Percentiles rank a stretch among this genome's conserved stretches.
phyloP scores from a whole-genome alignment of 305 asterid genomes.

The Caryopteris hybrid region DNA sequence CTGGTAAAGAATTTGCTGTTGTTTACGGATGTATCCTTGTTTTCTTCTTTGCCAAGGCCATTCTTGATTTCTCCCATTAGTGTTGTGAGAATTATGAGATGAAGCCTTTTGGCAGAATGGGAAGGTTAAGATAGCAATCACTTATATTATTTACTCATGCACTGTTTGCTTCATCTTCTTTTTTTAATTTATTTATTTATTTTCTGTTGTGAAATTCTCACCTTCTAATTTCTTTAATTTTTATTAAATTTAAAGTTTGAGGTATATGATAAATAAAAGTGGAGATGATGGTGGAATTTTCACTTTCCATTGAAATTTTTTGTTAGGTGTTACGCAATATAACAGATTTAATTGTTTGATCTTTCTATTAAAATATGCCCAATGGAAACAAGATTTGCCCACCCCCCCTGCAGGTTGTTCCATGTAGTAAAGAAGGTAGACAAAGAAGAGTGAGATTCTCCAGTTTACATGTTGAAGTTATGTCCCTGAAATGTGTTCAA shows the following conservation, averaged over 20 bases:
- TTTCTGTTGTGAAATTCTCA: too few relatives aligned
- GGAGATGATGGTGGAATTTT: not conserved
- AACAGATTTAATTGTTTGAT: not conserved
- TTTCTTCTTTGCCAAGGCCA: not conserved
- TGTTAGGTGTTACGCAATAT: not conserved
- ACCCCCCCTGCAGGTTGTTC: not conserved
- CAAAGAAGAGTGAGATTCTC: not conserved
- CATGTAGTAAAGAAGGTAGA: not conserved
- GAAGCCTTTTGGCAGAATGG: not conserved
- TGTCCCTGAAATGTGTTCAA: not conserved
- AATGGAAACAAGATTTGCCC: not conserved
- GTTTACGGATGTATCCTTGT: slow-evolving; percentile 97
- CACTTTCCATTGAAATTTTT: too few relatives aligned
- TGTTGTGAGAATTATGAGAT: not conserved
- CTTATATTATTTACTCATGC: not conserved
- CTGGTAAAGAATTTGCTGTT: slow-evolving; percentile 95
- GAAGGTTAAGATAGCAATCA: not conserved
- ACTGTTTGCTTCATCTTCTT: not conserved
- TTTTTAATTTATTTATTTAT: not conserved
- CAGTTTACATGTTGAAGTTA: not conserved
- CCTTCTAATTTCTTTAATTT: too few relatives aligned
- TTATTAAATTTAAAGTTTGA: not conserved
- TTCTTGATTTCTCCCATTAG: not conserved
- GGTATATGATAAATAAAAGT: not conserved
- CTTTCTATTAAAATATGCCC: not conserved